Base-by-base conservation (phyloP, 768 basidiomycete species). In the Calocera viscosa region DNA sequence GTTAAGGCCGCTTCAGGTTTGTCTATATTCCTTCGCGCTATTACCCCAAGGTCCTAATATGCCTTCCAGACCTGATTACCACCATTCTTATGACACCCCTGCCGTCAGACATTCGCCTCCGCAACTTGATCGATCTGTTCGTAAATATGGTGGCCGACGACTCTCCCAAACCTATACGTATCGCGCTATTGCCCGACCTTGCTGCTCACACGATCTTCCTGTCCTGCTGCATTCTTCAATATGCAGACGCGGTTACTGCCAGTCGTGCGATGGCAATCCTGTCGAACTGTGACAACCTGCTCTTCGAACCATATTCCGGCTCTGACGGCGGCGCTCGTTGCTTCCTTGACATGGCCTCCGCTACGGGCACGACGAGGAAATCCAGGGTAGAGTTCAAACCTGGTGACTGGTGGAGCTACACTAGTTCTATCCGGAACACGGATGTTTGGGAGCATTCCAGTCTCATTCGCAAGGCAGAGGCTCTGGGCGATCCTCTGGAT, bases 361-460 rank as follows among this genome's bases (percentile, higher is more conserved):
- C 30, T 3, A 5, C 53, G 30, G 24, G 2, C 24, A 16, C 3
- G 10, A 2, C 53, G 16, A 60, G 26, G 53, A 26, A 22, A 26
- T 28, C 5, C 53, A 26, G 10, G 53, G 14, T 60, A 10, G 53
- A 60, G 30, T 60, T 26, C 26, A 60, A 60, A 19, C 10, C 30
- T 32, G 53, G 53, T 26, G 53, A 60, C 22, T 60, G 53, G 53
- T 60, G 53, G 53, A 3, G 11, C 53, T 60, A 60, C 30, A 60
- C 26, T 32, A 10, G 10, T 2, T 60, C 30, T 26, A 32, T 60
- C 30, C 53, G 30, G 22, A 32, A 60, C 53, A 26, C 30, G 7
- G 14, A 60, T 5, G 5, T 60, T 32, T 60, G 53, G 53, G 14
- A 14, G 19, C 43, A 7, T 47, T 19, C 43, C 43, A 47, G 19